These are phyloP conservation scores for Cadophora sp. DNA, from an alignment of 2,329 filamentous ascomycete genomes.

Conservation along the genomic window DNA sequence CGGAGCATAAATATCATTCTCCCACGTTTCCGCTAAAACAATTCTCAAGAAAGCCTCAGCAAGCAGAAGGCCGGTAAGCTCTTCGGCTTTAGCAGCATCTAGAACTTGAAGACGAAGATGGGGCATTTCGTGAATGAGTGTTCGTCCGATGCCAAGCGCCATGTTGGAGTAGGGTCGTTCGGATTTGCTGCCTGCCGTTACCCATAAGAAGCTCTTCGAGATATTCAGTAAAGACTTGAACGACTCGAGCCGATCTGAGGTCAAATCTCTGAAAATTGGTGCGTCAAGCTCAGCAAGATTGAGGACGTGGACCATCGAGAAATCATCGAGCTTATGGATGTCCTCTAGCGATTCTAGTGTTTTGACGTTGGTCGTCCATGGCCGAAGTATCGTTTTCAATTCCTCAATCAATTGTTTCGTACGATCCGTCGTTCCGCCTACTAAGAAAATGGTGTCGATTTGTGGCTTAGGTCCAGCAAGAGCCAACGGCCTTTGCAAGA, in stretches of 20 bases:
- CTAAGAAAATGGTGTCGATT: neutral
- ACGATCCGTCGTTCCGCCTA: neutral
- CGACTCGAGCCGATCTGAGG: conserved; percentile 12
- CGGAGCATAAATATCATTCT: conserved; percentile 20
- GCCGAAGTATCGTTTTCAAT: neutral
- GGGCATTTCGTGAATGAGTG: conserved; percentile 31
- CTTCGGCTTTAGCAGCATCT: conserved; percentile 24
- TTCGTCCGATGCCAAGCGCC: conserved; percentile 31
- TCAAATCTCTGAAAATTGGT: conserved; percentile 18
- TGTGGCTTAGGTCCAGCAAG: conserved; percentile 35
- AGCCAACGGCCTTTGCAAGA: conserved; percentile 17
- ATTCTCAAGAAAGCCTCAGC: conserved; percentile 25
- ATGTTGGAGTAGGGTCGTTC: conserved; percentile 29
- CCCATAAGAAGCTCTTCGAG: conserved; percentile 31
- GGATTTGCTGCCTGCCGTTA: conserved; percentile 24
- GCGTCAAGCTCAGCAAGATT: conserved; percentile 21
- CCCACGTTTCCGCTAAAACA: conserved; percentile 20
- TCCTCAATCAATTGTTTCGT: neutral
- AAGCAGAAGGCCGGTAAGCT: conserved; percentile 13
- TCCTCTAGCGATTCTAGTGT: conserved; percentile 13
- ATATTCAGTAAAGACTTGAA: conserved; percentile 21
- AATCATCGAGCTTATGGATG: neutral
- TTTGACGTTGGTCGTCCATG: conserved; percentile 1
- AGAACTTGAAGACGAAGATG: conserved; percentile 33
- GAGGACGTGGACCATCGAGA: conserved; percentile 20